A percentile compares a stretch with the other conserved stretches of the same genome.
phyloP scores from a whole-genome alignment of 257 asterid genomes.

The Nicotiana tomentosiformis region DNA sequence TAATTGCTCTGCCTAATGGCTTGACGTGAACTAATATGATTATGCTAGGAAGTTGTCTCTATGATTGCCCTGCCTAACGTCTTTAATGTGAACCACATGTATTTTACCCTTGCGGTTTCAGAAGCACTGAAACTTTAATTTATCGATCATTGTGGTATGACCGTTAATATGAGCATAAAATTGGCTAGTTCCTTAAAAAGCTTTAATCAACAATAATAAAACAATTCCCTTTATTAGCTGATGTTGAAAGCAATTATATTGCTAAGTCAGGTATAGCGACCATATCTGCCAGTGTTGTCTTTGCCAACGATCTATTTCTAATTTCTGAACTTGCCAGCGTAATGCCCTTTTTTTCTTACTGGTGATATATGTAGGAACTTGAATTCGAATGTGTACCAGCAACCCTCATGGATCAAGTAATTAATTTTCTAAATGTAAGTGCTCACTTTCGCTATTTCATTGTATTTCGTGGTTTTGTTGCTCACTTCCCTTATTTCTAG shows the following conservation, averaged over 20 bases:
- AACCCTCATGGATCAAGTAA: conserved; percentile 85
- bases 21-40: not conserved
- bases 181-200: not conserved
- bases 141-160: not conserved
- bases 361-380: conserved; percentile 40
- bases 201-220: not conserved
- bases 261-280: not conserved
- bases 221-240: not conserved
- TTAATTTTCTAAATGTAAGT: conserved; percentile 69
- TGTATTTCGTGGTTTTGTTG: conserved; percentile 15
- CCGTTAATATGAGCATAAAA: not conserved
- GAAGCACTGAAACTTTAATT: not conserved
- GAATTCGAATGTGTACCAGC: conserved; percentile 79
- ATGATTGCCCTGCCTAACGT: not conserved
- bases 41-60: not conserved
- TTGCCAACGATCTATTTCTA: conserved; percentile 5
- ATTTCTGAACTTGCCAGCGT: conserved; percentile 6
- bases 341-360: not conserved
- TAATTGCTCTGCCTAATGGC: not conserved
- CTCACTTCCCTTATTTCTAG: conserved; percentile 35
- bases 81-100: not conserved
- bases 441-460: conserved; percentile 9
- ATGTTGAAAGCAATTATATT: not conserved
- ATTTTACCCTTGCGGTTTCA: not conserved
- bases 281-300: not conserved